Evolutionary conservation across 225 moss, liverwort and hornwort genomes (phyloP), one percentile per base, ranked within the genome.

Genomic region (Anthoceros angustus): DNA sequence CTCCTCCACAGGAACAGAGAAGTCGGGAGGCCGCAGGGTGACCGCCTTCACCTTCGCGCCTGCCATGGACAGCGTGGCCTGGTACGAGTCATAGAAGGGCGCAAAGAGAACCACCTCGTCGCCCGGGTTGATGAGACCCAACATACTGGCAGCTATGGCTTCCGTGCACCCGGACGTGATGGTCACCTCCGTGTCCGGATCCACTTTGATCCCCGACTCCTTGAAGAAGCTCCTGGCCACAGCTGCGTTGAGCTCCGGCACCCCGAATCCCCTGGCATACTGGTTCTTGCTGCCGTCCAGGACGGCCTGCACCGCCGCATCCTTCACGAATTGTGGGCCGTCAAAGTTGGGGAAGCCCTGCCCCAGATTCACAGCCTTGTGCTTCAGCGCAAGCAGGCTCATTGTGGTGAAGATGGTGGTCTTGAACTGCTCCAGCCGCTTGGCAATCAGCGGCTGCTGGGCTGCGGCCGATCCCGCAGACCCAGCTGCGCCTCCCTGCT

Each of bases 281-380:
- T 98, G 98, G 66, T 98, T 98, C 76, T 92, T 89, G 43, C 85
- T 82, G 5, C 78, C 85, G 60, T 82, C 86, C 66, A 72, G 82
- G 25, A 98, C 92, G 15, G 98, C 98, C 42, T 76, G 75, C 23
- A 98, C 80, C 63, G 98, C 98, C 39, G 92, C 98, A 38, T 86
- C 86, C 74, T 89, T 98, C 67, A 98, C 88, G 65, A 89, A 92
- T 50, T 98, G 87, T 39, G 98, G 92, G 20, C 98, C 98, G 66
- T 98, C 98, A 0, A 98, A 98, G 65, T 98, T 92, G 12, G 98
- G 98, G 69, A 92, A 98, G 2, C 98, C 98, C 72, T 98, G 98
- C 32, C 98, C 98, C 25, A 98, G 67, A 67, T 98, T 98, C 71
- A 98, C 84, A 8, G 98, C 98, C 66, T 87, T 78, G 41, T 98